These are phyloP conservation scores for Malus sylvestris DNA, from an alignment of 306 rosid genomes.

Conservation along the genomic window DNA sequence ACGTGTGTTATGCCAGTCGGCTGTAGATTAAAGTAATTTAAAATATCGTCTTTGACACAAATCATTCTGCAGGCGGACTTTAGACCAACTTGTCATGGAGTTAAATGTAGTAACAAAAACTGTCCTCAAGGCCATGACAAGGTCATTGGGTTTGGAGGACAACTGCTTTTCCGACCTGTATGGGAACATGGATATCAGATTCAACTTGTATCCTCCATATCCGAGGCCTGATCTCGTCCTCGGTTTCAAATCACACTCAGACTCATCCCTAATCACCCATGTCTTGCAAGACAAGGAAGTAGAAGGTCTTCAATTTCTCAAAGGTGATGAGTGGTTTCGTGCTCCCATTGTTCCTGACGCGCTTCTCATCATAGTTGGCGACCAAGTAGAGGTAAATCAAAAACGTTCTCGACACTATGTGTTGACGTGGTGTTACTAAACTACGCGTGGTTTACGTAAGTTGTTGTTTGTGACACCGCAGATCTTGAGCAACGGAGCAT, in stretches of 20 bases:
- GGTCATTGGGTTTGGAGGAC: conserved; percentile 58
- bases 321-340: conserved; percentile 53
- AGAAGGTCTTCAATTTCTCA: conserved; percentile 65
- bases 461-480: not conserved
- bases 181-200: not conserved
- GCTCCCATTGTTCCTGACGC: conserved; percentile 55
- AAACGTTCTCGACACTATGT: not conserved
- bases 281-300: conserved; percentile 33
- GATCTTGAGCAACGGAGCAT: conserved; percentile 44
- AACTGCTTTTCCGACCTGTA: not conserved
- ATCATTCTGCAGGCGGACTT: conserved; percentile 26
- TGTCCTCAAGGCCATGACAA: conserved; percentile 60
- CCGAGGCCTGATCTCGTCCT: conserved; percentile 6
- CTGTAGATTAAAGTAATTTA: too few species aligned
- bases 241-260: conserved; percentile 7
- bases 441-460: not conserved
- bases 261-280: conserved; percentile 11
- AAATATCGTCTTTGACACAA: too few species aligned
- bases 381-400: conserved; percentile 20
- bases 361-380: conserved; percentile 64
- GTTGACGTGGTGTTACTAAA: too few species aligned
- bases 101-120: conserved; percentile 27
- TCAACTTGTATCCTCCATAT: conserved; percentile 4
- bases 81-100: conserved; percentile 34
- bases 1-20: too few species aligned